Percentiles rank a stretch among this genome's conserved stretches.
Evolutionary conservation across 306 rosid species (phyloP).

Genomic region (Lathyrus oleraceus): DNA sequence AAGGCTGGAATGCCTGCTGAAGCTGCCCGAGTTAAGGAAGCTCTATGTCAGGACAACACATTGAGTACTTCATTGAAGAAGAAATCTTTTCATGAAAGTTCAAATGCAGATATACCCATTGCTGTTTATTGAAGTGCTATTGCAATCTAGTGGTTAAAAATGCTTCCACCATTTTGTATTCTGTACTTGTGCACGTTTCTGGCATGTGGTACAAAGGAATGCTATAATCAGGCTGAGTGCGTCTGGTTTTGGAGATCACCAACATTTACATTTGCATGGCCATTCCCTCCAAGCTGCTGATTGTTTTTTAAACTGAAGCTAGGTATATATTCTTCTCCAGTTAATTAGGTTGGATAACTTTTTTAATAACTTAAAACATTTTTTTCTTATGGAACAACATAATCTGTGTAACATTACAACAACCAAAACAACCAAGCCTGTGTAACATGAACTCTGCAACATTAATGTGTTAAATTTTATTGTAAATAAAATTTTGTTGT

Average conservation of each 20-base stretch:
- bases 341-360: neutral
- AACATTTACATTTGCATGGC: neutral
- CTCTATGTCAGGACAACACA: conserved; percentile 39
- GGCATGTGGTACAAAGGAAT: conserved; percentile 25
- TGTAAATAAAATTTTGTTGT: neutral
- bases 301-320: conserved; percentile 13
- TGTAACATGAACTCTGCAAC: neutral
- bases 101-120: conserved; percentile 50
- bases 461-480: neutral
- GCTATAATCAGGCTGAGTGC: conserved; percentile 26
- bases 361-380: neutral
- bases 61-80: conserved; percentile 33
- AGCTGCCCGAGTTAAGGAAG: conserved; percentile 55
- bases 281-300: conserved; percentile 19
- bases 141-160: conserved; percentile 6
- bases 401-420: neutral
- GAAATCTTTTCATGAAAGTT: conserved; percentile 30
- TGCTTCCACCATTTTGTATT: conserved; percentile 25
- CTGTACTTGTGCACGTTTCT: conserved; percentile 8
- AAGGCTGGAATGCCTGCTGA: conserved; percentile 84
- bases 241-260: conserved; percentile 9
- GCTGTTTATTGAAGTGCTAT: conserved; percentile 45
- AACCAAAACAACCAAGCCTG: no score
- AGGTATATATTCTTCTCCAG: conserved; percentile 22
- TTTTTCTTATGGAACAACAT: neutral